Evolutionary conservation across 352 stramenopile genomes (phyloP), one percentile per base, ranked within the genome.

Genomic region (Globisporangium nodosum): DNA sequence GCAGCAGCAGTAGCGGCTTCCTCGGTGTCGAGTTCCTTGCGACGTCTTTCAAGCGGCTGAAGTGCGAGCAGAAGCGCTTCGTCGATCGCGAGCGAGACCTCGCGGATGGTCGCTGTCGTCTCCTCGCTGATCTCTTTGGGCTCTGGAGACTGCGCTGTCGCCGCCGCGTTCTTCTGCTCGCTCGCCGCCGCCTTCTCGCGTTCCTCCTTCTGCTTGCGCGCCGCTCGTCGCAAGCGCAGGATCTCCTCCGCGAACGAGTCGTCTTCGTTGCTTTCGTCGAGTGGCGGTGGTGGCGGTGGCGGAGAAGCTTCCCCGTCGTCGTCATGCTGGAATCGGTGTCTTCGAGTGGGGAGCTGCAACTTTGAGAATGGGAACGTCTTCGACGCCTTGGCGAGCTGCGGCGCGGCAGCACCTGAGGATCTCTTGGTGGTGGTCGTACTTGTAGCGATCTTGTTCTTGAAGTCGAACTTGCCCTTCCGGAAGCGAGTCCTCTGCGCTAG

Each of bases 231-330:
- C 43, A 87, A 30, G 6, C 59, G 54, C 11, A 53, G 59, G 24
- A 87, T 63, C 52, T 85, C 74, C 40, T 78, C 60, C 3, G 63
- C 56, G 53, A 87, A 83, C 3, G 68, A 79, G n/a, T 84, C 61
- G n/a, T 24, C 9, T 51, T 65, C 54, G 24, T 73, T 48, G 11
- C 21, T 35, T 21, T n/a, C 24, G 30, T 42, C 31, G 12, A 53
- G 46, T 51, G 46, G 49, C 27, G 50, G 12, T 15, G 42, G 49
- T 8, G 43, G 40, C 5, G 58, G 40, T 3, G 54, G 54, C 16
- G 54, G 43, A 15, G 30, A 46, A 33, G 71, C 65, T 11, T 66
- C 52, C 11, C 45, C 56, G 6, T 66, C 56, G 11, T 56, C 52
- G 8, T 63, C 50, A 21, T 21, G 42, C 7, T 63, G 46, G n/a